These are phyloP conservation scores for Clonostachys solani DNA, from an alignment of 2,329 filamentous ascomycete species.

Conservation along the genomic window DNA sequence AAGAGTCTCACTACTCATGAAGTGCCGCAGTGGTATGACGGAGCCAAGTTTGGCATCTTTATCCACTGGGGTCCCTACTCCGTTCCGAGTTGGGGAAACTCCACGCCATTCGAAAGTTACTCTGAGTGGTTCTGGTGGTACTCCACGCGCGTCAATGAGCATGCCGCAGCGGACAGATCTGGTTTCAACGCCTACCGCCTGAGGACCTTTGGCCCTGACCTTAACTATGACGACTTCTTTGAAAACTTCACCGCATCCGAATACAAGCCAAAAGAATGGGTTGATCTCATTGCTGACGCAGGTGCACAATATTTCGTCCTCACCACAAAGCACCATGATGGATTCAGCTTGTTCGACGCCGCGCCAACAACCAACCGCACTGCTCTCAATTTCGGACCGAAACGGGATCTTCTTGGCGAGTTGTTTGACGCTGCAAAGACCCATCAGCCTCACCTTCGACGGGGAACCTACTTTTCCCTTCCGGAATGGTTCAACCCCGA, in stretches of 20 bases:
- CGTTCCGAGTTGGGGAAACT: slow-evolving; percentile 38
- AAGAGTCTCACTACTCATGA: slow-evolving; percentile 6
- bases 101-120: slow-evolving; percentile 30
- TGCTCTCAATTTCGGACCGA: slow-evolving; percentile 32
- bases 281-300: slow-evolving; percentile 45
- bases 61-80: slow-evolving; percentile 10
- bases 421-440: slow-evolving; percentile 34
- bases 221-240: slow-evolving; percentile 53
- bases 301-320: slow-evolving; percentile 46
- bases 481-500: slow-evolving; percentile 46
- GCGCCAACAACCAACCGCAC: slow-evolving; percentile 30
- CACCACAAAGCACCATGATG: slow-evolving; percentile 23
- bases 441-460: slow-evolving; percentile 32
- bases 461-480: slow-evolving; percentile 43
- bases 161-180: slow-evolving; percentile 33
- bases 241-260: slow-evolving; percentile 43
- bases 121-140: slow-evolving; percentile 49
- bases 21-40: slow-evolving; percentile 7
- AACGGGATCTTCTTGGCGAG: slow-evolving; percentile 32
- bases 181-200: slow-evolving; percentile 44
- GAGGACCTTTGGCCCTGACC: slow-evolving; percentile 41
- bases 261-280: slow-evolving; percentile 48
- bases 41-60: slow-evolving; percentile 9
- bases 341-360: slow-evolving; percentile 28
- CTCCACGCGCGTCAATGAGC: slow-evolving; percentile 22